These are phyloP conservation scores for Penicillium glabrum DNA, from an alignment of 2,329 filamentous ascomycete genomes.

Conservation along the genomic window DNA sequence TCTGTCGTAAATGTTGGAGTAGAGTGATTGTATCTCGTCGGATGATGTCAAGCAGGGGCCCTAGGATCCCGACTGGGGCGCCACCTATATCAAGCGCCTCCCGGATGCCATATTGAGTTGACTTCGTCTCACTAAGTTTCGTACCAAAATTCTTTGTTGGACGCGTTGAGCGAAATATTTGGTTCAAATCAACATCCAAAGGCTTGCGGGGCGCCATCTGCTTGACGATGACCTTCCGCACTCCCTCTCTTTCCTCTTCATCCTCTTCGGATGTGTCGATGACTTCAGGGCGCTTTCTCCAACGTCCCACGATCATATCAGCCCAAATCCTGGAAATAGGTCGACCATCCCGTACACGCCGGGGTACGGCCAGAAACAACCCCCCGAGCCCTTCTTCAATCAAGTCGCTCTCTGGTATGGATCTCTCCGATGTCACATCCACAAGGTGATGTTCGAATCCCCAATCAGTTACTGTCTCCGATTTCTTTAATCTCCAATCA, in stretches of 20 bases:
- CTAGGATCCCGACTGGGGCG: background rate
- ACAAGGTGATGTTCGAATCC: no score
- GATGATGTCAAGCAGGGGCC: conserved; percentile 23
- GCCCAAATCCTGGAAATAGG: background rate
- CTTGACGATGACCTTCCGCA: conserved; percentile 3
- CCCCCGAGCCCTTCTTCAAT: background rate
- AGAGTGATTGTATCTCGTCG: conserved; percentile 22
- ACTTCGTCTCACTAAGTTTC: background rate
- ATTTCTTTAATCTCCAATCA: background rate
- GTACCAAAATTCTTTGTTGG: background rate
- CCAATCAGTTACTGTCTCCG: background rate
- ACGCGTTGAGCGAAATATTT: background rate
- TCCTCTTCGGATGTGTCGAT: background rate
- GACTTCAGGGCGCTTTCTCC: background rate
- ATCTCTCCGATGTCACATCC: background rate
- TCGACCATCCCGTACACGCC: background rate
- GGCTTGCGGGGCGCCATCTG: conserved; percentile 10
- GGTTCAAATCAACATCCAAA: conserved; percentile 5
- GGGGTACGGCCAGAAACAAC: background rate
- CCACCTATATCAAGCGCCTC: background rate
- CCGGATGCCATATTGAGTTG: background rate
- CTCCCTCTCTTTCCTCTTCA: background rate
- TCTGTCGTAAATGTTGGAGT: conserved; percentile 19
- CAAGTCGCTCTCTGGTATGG: background rate
- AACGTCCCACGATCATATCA: background rate